Base-by-base conservation (phyloP, 164 flowering plant species). In the Berberis vulgaris region DNA sequence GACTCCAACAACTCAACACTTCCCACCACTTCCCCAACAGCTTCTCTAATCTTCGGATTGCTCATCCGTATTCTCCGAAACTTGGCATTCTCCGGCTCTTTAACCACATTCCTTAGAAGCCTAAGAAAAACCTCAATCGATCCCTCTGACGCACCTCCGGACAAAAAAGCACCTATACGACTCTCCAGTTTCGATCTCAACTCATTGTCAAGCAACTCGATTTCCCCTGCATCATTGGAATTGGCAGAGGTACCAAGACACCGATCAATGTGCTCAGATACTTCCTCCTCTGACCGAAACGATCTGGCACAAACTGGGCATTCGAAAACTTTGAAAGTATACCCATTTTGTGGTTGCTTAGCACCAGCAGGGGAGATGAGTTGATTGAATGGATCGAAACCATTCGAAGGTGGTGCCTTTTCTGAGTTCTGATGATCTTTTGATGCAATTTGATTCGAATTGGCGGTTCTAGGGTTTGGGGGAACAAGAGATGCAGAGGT, bases 11-110 rank as follows among this genome's bases (percentile, higher is more conserved):
- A 73, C 81, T 94, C 95, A 58, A 91, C 72, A 11, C 91, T 91
- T 41, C 98, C 96, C 0, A 74, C 73, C 57, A 80, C 87, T n/a
- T 80, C 86, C 56, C 81, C 83, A 49, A 94, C 47, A 3, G 91
- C 90, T 68, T 88, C 96, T 72, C 78, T 78, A 26, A 94, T 91
- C 83, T 88, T 94, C 0, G 93, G 87, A 74, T 94, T 94, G 57
- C 89, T 79, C 88, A 90, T 78, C 49, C 98, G 70, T 59, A 94
- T 73, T 73, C 79, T 86, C 70, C 98, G 74, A 69, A 94, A 94
- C 80, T 90, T 93, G 0, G 69, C 81, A 82, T 86, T 93, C 49
- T 72, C 84, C 0, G 97, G 97, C 42, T 90, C 97, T 72, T 53
- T 82, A 6, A 77, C 83, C 41, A 93, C 68, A 68, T 93, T 90